phyloP scores from a whole-genome alignment of 2,329 filamentous ascomycete species.

The Microcyclosporella mali region DNA sequence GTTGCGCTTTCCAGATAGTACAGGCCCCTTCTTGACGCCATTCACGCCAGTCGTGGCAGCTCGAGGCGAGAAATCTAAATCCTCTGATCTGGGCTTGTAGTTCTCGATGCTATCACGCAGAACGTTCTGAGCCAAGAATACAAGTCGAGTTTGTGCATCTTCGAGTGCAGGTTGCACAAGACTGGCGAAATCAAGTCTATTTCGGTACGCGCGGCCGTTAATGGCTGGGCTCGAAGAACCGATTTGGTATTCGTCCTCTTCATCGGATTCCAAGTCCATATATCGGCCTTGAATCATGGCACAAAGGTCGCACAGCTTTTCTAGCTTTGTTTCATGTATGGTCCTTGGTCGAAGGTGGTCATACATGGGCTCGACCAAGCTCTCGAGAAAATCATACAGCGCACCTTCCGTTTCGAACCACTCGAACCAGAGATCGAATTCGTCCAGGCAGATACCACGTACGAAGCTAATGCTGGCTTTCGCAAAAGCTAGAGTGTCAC shows the following conservation, averaged over 20 bases:
- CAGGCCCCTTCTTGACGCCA: conserved; percentile 34
- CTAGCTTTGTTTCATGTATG: conserved; percentile 60
- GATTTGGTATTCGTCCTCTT: conserved; percentile 43
- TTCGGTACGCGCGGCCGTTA: conserved; percentile 14
- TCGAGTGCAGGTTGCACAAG: conserved; percentile 60
- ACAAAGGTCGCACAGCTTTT: conserved; percentile 62
- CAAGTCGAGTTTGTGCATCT: conserved; percentile 60
- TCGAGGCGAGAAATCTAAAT: conserved; percentile 56
- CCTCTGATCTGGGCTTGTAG: conserved; percentile 59
- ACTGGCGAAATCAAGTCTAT: conserved; percentile 52
- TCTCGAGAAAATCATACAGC: conserved; percentile 60
- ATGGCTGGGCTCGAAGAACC: conserved; percentile 14
- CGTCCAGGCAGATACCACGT: conserved; percentile 59
- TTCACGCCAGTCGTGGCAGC: conserved; percentile 19
- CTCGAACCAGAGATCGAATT: conserved; percentile 61
- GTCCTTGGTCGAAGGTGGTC: conserved; percentile 59
- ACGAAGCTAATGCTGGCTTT: conserved; percentile 60
- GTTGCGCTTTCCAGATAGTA: conserved; percentile 47
- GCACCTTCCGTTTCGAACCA: conserved; percentile 60
- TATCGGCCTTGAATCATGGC: conserved; percentile 61
- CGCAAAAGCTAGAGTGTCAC: conserved; percentile 60
- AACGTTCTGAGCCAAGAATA: conserved; percentile 58
- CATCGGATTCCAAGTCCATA: conserved; percentile 48
- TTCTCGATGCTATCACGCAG: conserved; percentile 62
- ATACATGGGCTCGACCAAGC: conserved; percentile 61